A percentile compares a stretch with the other conserved stretches of the same genome.
Evolutionary conservation across 2,329 filamentous ascomycete species (phyloP).

Genomic region (Aschersonia sp.): DNA sequence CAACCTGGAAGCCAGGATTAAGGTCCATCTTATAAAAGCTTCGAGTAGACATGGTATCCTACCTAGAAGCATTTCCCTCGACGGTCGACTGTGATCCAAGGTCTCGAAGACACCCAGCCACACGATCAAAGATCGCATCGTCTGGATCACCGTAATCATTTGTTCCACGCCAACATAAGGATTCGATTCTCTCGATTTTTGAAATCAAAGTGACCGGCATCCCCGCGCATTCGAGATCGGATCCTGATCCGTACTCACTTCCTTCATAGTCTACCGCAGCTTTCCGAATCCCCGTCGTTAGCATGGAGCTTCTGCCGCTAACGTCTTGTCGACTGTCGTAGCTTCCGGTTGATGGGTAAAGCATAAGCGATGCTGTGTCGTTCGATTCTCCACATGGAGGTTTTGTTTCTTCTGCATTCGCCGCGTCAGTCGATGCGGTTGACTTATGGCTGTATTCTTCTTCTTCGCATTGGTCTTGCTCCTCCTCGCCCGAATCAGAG

Average conservation of each 20-base stretch:
- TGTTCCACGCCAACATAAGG: constrained; percentile 48
- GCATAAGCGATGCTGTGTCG: too few species aligned
- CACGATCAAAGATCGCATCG: constrained; percentile 53
- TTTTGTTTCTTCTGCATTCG: too few species aligned
- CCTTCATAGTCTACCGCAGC: constrained; percentile 51
- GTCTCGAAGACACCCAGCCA: constrained; percentile 55
- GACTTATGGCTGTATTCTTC: not conserved
- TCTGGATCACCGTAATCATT: constrained; percentile 50
- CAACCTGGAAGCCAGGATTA: constrained; percentile 30
- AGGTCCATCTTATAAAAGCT: too few species aligned
- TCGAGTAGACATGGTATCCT: constrained; percentile 8
- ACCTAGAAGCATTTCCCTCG: constrained; percentile 60
- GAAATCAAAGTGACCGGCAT: constrained; percentile 52
- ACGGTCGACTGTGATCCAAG: constrained; percentile 60
- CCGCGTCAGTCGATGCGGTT: too few species aligned
- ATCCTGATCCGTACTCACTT: constrained; percentile 60
- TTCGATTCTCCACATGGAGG: too few species aligned
- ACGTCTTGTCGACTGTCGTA: too few species aligned
- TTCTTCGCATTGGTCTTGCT: constrained; percentile 33
- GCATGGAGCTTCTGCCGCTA: too few species aligned
- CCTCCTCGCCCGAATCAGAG: constrained; percentile 50
- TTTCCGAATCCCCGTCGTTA: constrained; percentile 32
- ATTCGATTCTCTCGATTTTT: constrained; percentile 59
- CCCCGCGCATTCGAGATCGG: constrained; percentile 53
- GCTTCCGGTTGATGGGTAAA: too few species aligned